phyloP scores from a whole-genome alignment of 306 rosid species.

The Malus asiatica region DNA sequence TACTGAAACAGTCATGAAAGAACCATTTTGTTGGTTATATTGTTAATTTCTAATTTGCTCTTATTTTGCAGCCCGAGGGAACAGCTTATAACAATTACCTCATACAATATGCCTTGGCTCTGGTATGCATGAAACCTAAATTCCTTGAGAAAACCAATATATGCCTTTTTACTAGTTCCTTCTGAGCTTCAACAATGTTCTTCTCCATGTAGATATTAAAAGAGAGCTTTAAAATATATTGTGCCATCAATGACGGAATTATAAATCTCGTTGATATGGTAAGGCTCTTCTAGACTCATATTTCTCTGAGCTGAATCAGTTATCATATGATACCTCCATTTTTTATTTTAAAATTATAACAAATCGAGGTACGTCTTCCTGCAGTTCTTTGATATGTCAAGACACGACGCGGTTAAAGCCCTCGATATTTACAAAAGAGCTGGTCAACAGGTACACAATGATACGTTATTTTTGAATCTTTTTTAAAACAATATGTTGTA shows the following conservation, averaged over 20 bases:
- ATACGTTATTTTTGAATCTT: conserved; percentile 3
- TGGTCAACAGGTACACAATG: conserved; percentile 59
- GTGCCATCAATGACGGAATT: conserved; percentile 91
- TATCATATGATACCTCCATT: background rate
- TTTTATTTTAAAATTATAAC: background rate
- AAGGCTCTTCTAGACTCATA: conserved; percentile 23
- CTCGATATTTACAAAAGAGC: conserved; percentile 76
- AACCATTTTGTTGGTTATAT: background rate
- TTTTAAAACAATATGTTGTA: conserved; percentile 11
- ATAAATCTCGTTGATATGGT: conserved; percentile 96
- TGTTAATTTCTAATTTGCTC: conserved; percentile 21
- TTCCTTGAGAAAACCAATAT: background rate
- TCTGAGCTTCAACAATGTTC: conserved; percentile 10
- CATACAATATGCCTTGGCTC: conserved; percentile 83
- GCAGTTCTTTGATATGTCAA: conserved; percentile 91
- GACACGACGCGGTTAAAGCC: conserved; percentile 76
- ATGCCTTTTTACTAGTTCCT: background rate
- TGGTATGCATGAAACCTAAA: conserved; percentile 42
- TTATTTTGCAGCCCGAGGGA: conserved; percentile 86
- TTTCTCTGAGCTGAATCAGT: conserved; percentile 10
- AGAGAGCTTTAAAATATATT: conserved; percentile 94
- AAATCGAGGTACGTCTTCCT: conserved; percentile 2
- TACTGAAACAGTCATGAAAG: background rate
- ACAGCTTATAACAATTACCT: conserved; percentile 63
- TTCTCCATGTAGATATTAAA: conserved; percentile 53